These are phyloP conservation scores for Sphaceloma murrayae DNA, from an alignment of 2,329 filamentous ascomycete species.

Conservation along the genomic window DNA sequence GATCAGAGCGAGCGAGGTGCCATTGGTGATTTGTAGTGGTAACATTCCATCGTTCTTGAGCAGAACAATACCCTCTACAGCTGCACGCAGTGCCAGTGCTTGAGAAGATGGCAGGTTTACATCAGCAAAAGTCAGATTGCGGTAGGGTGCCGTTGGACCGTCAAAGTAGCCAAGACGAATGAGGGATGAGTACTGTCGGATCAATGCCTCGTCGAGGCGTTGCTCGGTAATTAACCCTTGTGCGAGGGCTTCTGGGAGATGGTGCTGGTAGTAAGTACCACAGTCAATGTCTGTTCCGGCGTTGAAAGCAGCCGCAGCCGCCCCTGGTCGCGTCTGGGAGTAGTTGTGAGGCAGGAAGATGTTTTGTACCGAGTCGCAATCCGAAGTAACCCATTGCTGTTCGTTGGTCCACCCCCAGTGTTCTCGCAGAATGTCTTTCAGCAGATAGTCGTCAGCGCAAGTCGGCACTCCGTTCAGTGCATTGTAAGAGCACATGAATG, in stretches of 20 bases:
- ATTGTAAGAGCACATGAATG: slow-evolving; percentile 51
- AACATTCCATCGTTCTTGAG: slow-evolving; percentile 46
- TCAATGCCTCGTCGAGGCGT: slow-evolving; percentile 41
- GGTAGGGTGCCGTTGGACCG: slow-evolving; percentile 38
- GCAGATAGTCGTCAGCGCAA: slow-evolving; percentile 53
- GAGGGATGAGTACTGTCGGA: slow-evolving; percentile 46
- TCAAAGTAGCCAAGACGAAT: slow-evolving; percentile 52
- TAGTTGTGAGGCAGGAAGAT: slow-evolving; percentile 45
- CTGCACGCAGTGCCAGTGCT: slow-evolving; percentile 47
- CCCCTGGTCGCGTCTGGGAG: slow-evolving; percentile 35
- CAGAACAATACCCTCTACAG: slow-evolving; percentile 39
- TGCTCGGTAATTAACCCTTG: slow-evolving; percentile 37
- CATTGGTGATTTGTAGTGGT: slow-evolving; percentile 33
- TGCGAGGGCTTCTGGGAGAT: slow-evolving; percentile 36
- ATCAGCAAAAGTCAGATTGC: slow-evolving; percentile 45
- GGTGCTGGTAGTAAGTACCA: slow-evolving; percentile 40
- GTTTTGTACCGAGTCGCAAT: slow-evolving; percentile 55
- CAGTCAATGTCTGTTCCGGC: slow-evolving; percentile 48
- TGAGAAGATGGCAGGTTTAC: slow-evolving; percentile 47
- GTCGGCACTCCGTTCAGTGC: slow-evolving; percentile 56
- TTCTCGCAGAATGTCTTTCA: slow-evolving; percentile 53
- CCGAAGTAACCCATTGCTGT: slow-evolving; percentile 54
- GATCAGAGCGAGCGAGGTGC: slow-evolving; percentile 43
- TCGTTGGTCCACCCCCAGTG: slow-evolving; percentile 55
- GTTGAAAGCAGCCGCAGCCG: slow-evolving; percentile 40